Conservation (phyloP, 2,329 filamentous ascomycete genomes). For the Metarhizium album region DNA sequence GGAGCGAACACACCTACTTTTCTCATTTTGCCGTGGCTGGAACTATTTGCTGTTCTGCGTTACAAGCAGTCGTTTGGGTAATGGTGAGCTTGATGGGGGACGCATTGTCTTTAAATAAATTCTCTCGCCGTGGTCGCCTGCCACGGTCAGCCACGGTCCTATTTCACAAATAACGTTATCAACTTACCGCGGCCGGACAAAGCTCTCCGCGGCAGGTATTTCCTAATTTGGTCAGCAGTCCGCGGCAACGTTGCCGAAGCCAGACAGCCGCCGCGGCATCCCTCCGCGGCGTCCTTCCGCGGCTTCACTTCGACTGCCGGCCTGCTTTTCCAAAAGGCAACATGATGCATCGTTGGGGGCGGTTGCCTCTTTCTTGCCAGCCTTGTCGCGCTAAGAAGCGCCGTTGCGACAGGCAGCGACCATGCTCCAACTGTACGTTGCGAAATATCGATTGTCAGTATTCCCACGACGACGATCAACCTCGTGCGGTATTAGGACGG, state of each 20-base stretch:
- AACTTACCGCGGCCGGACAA: not conserved
- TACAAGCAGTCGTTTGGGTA: too few species aligned
- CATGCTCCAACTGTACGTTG: conserved; percentile 9
- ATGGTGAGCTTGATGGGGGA: too few species aligned
- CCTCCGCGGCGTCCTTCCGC: not conserved
- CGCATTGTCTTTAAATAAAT: too few species aligned
- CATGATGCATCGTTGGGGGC: conserved; percentile 7
- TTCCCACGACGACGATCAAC: conserved; percentile 10
- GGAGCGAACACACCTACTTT: not conserved
- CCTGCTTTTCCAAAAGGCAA: too few species aligned
- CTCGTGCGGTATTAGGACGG: not conserved
- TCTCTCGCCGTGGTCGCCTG: too few species aligned
- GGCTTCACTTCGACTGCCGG: too few species aligned
- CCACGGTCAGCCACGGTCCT: too few species aligned
- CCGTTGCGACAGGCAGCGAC: conserved; percentile 7
- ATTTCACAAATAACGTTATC: too few species aligned
- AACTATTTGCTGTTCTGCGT: not conserved
- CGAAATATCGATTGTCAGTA: conserved; percentile 10
- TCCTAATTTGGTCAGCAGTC: not conserved
- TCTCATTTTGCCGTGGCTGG: not conserved
- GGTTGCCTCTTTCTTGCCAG: conserved; percentile 3
- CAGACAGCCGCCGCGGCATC: not conserved
- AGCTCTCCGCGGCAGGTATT: not conserved
- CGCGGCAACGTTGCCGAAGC: not conserved
- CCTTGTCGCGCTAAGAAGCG: conserved; percentile 7